Conservation (phyloP, 768 basidiomycete genomes). For the Tylopilus intermedius region DNA sequence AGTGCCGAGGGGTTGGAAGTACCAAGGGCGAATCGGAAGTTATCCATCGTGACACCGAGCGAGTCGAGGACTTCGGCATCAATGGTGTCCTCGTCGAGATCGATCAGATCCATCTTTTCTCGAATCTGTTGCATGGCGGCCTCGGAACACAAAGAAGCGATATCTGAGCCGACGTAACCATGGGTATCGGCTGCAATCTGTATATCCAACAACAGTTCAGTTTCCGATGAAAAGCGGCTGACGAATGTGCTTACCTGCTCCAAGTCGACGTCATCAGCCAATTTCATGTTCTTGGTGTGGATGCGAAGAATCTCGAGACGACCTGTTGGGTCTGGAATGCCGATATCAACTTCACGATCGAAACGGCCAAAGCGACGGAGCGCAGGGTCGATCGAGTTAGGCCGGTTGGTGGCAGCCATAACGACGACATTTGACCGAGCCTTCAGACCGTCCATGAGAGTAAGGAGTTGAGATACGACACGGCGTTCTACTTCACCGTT, state of each 20-base stretch:
- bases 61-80: constrained; percentile 99
- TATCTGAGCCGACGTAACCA: constrained; percentile 97
- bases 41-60: constrained; percentile 99
- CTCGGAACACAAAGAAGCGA: constrained; percentile 96
- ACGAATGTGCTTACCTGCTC: constrained; percentile 59
- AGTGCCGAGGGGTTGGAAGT: constrained; percentile 97
- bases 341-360: constrained; percentile 98
- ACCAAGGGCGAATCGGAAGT: constrained; percentile 98
- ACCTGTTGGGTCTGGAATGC: constrained; percentile 98
- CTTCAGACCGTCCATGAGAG: constrained; percentile 98
- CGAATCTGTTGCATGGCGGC: constrained; percentile 99
- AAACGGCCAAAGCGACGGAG: constrained; percentile 98
- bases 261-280: constrained; percentile 92
- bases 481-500: constrained; percentile 99
- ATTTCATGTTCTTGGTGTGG: constrained; percentile 99
- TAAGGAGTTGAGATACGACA: constrained; percentile 96
- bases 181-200: constrained; percentile 99
- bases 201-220: constrained; percentile 6
- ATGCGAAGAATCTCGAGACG: constrained; percentile 98
- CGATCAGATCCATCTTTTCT: constrained; percentile 99
- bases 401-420: constrained; percentile 98
- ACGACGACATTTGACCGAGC: constrained; percentile 99
- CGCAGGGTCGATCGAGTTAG: constrained; percentile 98
- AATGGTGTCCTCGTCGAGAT: constrained; percentile 95
- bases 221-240: background rate